Evolutionary conservation across 495 filamentous ascomycete species (phyloP), one percentile per base, ranked within the genome.

Genomic region (Neurospora pannonica): DNA sequence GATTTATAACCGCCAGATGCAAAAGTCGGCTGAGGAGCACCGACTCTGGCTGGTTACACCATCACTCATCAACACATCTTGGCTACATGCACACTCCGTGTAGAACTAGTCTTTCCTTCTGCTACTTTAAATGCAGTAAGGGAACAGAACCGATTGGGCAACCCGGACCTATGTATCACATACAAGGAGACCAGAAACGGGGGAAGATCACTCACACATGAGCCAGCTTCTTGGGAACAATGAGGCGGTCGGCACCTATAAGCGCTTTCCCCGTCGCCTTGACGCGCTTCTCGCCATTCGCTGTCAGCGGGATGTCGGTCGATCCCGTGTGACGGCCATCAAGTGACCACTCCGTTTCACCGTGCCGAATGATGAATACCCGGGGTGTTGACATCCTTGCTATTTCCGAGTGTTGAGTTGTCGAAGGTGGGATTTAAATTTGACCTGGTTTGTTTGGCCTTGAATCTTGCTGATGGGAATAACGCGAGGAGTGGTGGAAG

Each of bases 331-430:
- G 95, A 31, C 92, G 90, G 74, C 95, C 96, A 78, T 93, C 94
- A 46, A 98, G 88, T 2, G 95, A 97, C 96, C 96, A 99, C 87
- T 97, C 94, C 4, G 96, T 99, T 83, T 99, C 96, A 83, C 89
- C 89, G 78, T 99, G 96, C 76, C 96, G 93, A 84, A 96, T 86
- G 74, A 99, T 92, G 87, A 98, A 98, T 81, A 94, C 91, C 70
- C 94, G 88, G 6, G 96, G 94, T 11, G 92, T 89, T 37, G 84
- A 48, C 85, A 86, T 86, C 42, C 38, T 39, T 42, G 43, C 31
- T n/a, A 10, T 31, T 69, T 69, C 8, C 43, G 43, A 62, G 15
- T 19, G 31, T 28, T 24, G 38, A 42, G 67, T 31, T 28, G 43
- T n/a, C 3, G n/a, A 39, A 71, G 15, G 21, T 43, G 31, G 71